These are phyloP conservation scores for Termitomyces heimii DNA, from an alignment of 768 basidiomycete species.

Conservation along the genomic window DNA sequence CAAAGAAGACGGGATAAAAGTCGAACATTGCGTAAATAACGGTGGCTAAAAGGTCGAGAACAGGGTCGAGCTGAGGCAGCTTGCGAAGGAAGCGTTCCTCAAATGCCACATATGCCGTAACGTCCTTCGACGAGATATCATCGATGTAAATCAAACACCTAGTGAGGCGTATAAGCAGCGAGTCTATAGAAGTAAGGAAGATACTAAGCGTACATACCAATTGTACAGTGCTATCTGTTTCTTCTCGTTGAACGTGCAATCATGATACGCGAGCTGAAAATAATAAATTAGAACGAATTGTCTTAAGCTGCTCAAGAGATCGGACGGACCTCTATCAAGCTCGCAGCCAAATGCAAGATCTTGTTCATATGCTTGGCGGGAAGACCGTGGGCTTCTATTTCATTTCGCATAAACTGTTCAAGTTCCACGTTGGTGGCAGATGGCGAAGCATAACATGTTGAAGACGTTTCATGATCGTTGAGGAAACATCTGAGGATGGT, in stretches of 20 bases:
- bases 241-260: slow-evolving; percentile 15
- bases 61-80: slow-evolving; percentile 14
- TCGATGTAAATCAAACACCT: slow-evolving; percentile 19
- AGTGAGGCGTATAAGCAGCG: not conserved
- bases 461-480: not conserved
- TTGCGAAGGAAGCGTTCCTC: slow-evolving; percentile 13
- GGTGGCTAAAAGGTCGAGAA: slow-evolving; percentile 10
- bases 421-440: slow-evolving; percentile 5
- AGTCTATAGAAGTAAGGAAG: not conserved
- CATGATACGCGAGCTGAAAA: slow-evolving; percentile 13
- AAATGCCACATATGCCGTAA: slow-evolving; percentile 7
- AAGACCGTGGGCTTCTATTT: not conserved
- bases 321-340: slow-evolving; percentile 11
- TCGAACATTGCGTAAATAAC: slow-evolving; percentile 11
- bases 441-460: not conserved
- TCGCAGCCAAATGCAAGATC: slow-evolving; percentile 7
- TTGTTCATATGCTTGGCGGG: not conserved
- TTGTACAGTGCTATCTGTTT: slow-evolving; percentile 13
- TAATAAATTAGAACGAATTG: not conserved
- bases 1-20: slow-evolving; percentile 11
- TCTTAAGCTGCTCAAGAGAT: not conserved
- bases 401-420: slow-evolving; percentile 8
- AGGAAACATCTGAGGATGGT: slow-evolving; percentile 2
- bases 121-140: slow-evolving; percentile 9
- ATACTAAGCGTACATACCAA: slow-evolving; percentile 7